phyloP scores from a whole-genome alignment of 768 basidiomycete species.

The Podaxis sp. region DNA sequence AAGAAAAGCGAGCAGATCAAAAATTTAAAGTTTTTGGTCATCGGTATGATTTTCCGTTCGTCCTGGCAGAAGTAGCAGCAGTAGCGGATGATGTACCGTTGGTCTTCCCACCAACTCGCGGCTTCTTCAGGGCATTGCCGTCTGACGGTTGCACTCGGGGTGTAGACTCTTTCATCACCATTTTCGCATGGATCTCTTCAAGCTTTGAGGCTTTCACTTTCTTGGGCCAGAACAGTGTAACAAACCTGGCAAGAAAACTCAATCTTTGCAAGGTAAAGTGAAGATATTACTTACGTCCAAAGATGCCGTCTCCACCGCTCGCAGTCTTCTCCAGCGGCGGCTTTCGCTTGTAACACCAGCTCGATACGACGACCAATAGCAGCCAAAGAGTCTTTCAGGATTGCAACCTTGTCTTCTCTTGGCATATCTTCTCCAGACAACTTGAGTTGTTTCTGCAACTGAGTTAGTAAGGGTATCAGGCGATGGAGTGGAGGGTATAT shows the following conservation, averaged over 20 bases:
- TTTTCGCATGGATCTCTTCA: conserved; percentile 94
- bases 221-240: conserved; percentile 97
- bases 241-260: conserved; percentile 59
- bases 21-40: conserved; percentile 33
- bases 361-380: conserved; percentile 95
- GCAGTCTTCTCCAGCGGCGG: conserved; percentile 76
- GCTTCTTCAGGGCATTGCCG: conserved; percentile 53
- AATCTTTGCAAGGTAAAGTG: conserved; percentile 3
- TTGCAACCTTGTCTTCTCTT: conserved; percentile 93
- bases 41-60: conserved; percentile 64
- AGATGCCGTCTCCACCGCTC: conserved; percentile 90
- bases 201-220: conserved; percentile 93
- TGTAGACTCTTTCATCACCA: conserved; percentile 85
- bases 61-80: conserved; percentile 42
- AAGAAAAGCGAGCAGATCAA: conserved; percentile 24
- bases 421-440: conserved; percentile 90
- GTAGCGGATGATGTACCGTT: conserved; percentile 51
- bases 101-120: conserved; percentile 55
- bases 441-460: conserved; percentile 86
- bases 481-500: conserved; percentile 27
- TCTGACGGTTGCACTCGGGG: conserved; percentile 56
- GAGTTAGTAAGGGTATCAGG: conserved; percentile 17
- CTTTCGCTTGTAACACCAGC: conserved; percentile 71
- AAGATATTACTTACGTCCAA: conserved; percentile 78
- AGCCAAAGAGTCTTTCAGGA: conserved; percentile 92